These are phyloP conservation scores for Candida mesenterica DNA, from an alignment of 1,139 yeast genomes.

Conservation along the genomic window DNA sequence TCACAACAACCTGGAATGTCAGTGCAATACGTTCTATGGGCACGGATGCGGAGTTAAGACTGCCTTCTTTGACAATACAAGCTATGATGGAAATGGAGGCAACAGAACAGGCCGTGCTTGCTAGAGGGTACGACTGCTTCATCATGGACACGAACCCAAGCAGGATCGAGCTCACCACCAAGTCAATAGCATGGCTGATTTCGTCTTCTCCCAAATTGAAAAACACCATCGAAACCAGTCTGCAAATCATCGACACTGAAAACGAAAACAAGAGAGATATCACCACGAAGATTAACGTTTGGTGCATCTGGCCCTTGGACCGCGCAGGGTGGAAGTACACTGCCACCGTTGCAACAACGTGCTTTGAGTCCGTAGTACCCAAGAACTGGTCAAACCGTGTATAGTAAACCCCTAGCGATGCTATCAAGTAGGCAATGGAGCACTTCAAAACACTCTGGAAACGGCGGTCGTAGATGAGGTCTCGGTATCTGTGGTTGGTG, in stretches of 20 bases:
- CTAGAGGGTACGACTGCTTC: slow-evolving; percentile 66
- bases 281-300: slow-evolving; percentile 62
- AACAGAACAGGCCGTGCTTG: slow-evolving; percentile 76
- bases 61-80: slow-evolving; percentile 75
- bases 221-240: slow-evolving; percentile 50
- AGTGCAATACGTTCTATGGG: slow-evolving; percentile 57
- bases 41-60: slow-evolving; percentile 58
- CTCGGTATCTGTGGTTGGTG: slow-evolving; percentile 11
- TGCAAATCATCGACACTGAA: slow-evolving; percentile 52
- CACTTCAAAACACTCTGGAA: slow-evolving; percentile 53
- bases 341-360: slow-evolving; percentile 77
- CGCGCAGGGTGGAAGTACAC: slow-evolving; percentile 85
- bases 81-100: slow-evolving; percentile 73
- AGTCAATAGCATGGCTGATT: slow-evolving; percentile 55
- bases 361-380: slow-evolving; percentile 75
- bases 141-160: slow-evolving; percentile 66
- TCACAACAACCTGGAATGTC: slow-evolving; percentile 56
- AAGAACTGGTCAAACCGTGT: slow-evolving; percentile 52
- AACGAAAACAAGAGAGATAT: slow-evolving; percentile 58
- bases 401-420: slow-evolving; percentile 74
- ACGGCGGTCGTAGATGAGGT: neutral
- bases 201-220: slow-evolving; percentile 48
- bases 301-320: slow-evolving; percentile 78
- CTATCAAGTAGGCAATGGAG: slow-evolving; percentile 67
- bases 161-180: slow-evolving; percentile 53